Evolutionary conservation across 306 rosid genomes (phyloP).

Genomic region (Lathyrus aphaca): DNA sequence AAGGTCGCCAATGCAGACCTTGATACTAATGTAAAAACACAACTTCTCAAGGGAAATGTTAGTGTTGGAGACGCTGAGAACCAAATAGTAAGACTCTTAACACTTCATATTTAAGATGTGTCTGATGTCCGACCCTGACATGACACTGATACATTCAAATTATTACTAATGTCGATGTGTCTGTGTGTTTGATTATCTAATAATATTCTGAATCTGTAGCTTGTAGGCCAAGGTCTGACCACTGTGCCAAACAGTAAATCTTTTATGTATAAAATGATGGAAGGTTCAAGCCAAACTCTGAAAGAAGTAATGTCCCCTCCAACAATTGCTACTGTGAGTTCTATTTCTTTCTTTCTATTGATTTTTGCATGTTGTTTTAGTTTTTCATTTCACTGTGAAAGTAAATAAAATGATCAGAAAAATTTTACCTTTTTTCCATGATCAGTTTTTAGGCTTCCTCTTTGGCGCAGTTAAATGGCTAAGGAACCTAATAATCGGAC

Average conservation of each 20-base stretch:
- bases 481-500: slow-evolving; percentile 59
- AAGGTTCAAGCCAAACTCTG: slow-evolving; percentile 34
- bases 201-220: slow-evolving; percentile 34
- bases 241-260: background rate
- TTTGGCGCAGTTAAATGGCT: slow-evolving; percentile 61
- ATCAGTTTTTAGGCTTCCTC: slow-evolving; percentile 66
- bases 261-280: slow-evolving; percentile 22
- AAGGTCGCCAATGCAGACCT: slow-evolving; percentile 44
- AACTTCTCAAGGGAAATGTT: slow-evolving; percentile 53
- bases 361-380: background rate
- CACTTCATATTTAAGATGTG: too few species aligned
- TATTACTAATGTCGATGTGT: too few species aligned
- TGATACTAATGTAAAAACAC: slow-evolving; percentile 46
- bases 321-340: slow-evolving; percentile 70
- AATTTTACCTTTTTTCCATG: slow-evolving; percentile 5
- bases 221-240: slow-evolving; percentile 37
- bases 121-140: too few species aligned
- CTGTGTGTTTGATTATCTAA: background rate
- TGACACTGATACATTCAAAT: too few species aligned
- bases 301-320: slow-evolving; percentile 76
- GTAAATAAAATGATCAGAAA: background rate
- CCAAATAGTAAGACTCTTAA: slow-evolving; percentile 48
- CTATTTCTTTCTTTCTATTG: background rate
- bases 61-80: slow-evolving; percentile 41
- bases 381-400: slow-evolving; percentile 5